These are phyloP conservation scores for Stephanodiscus triporus DNA, from an alignment of 108 stramenopile species.

Conservation along the genomic window DNA sequence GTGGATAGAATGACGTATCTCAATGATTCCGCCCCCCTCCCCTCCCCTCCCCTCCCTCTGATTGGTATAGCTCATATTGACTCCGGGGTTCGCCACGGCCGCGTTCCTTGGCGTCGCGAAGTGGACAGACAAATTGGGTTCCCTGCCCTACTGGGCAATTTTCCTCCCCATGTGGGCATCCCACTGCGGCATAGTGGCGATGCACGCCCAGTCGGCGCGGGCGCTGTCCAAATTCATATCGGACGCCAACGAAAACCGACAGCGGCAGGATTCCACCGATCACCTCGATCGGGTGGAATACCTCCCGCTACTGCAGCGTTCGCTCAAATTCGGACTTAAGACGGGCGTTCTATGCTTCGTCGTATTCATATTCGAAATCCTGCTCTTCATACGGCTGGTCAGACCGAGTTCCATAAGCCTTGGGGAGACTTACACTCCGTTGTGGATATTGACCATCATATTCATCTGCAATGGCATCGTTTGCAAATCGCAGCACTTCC, in stretches of 20 bases:
- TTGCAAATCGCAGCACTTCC: constrained; percentile 83
- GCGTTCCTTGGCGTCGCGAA: constrained; percentile 67
- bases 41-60: not conserved
- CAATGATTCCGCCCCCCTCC: not conserved
- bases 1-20: not conserved
- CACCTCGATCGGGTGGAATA: constrained; percentile 86
- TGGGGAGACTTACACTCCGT: constrained; percentile 54
- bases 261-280: constrained; percentile 81
- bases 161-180: constrained; percentile 79
- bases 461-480: constrained; percentile 79
- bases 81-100: constrained; percentile 74
- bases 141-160: constrained; percentile 77
- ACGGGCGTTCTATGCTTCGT: constrained; percentile 83
- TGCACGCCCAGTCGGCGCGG: constrained; percentile 69
- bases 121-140: constrained; percentile 66
- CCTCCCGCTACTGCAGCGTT: constrained; percentile 79
- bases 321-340: constrained; percentile 85
- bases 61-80: constrained; percentile 73
- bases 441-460: constrained; percentile 76
- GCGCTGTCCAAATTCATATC: constrained; percentile 79
- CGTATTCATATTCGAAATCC: constrained; percentile 80
- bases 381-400: constrained; percentile 63
- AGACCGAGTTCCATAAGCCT: constrained; percentile 51
- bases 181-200: constrained; percentile 69
- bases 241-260: constrained; percentile 80